A percentile compares a stretch with the other conserved stretches of the same genome.
These are phyloP conservation scores for Talaromyces thailandensis DNA, from an alignment of 495 filamentous ascomycete species.

Conservation along the genomic window DNA sequence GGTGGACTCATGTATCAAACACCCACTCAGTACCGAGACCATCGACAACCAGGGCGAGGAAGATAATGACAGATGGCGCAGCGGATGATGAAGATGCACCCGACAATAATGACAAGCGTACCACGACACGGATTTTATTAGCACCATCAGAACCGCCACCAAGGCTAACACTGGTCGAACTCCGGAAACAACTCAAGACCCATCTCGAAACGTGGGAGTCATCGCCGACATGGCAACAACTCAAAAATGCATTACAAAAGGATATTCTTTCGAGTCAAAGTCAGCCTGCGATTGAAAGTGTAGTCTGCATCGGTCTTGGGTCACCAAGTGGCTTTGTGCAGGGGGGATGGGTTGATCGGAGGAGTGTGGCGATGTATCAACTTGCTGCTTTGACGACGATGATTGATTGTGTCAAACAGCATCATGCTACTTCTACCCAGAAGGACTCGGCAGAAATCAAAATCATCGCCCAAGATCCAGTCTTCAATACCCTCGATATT, in stretches of 20 bases:
- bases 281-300: background rate
- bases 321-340: conserved; percentile 39
- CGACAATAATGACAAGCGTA: background rate
- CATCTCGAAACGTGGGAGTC: conserved; percentile 19
- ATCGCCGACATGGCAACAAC: conserved; percentile 19
- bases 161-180: conserved; percentile 26
- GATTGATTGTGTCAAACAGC: conserved; percentile 11
- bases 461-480: conserved; percentile 59
- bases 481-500: conserved; percentile 55
- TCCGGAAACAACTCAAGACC: conserved; percentile 23
- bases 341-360: conserved; percentile 37
- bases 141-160: conserved; percentile 24
- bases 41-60: conserved; percentile 13
- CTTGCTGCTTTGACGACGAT: conserved; percentile 54
- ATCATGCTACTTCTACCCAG: background rate
- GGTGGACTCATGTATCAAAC: conserved; percentile 46
- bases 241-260: conserved; percentile 8
- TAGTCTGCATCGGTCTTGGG: conserved; percentile 47
- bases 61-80: conserved; percentile 2
- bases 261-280: background rate
- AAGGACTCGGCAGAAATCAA: background rate
- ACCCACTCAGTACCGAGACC: conserved; percentile 16
- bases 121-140: background rate
- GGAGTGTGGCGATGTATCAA: conserved; percentile 43
- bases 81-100: background rate